A percentile compares a stretch with the other conserved stretches of the same genome.
These are phyloP conservation scores for Akanthomyces uredinophilus DNA, from an alignment of 2,329 filamentous ascomycete species.

Conservation along the genomic window DNA sequence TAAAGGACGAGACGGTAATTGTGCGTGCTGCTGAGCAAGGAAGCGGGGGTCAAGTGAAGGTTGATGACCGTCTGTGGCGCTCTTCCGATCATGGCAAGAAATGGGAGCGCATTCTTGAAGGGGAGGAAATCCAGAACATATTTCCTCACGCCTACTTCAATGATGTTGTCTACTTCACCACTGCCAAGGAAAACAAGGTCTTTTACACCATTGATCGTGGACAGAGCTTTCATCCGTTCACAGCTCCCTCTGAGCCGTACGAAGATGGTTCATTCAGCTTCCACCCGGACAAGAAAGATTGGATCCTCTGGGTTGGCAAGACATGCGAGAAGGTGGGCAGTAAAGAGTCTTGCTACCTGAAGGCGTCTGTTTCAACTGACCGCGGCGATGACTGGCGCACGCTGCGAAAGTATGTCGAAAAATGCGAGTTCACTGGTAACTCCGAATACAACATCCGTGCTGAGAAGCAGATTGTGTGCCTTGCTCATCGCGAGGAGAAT, in stretches of 20 bases:
- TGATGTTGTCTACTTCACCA: constrained; percentile 83
- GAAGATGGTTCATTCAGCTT: constrained; percentile 57
- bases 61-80: constrained; percentile 60
- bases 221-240: constrained; percentile 65
- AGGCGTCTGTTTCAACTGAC: constrained; percentile 73
- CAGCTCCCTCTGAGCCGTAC: constrained; percentile 55
- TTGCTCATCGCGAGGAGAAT: constrained; percentile 50
- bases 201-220: constrained; percentile 81
- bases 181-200: constrained; percentile 53
- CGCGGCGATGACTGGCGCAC: constrained; percentile 76
- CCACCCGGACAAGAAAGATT: constrained; percentile 79
- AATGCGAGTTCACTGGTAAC: constrained; percentile 80
- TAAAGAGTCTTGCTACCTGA: constrained; percentile 58
- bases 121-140: constrained; percentile 65
- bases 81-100: constrained; percentile 83
- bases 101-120: constrained; percentile 68
- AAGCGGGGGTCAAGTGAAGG: constrained; percentile 25
- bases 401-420: constrained; percentile 66
- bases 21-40: constrained; percentile 40
- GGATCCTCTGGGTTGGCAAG: constrained; percentile 84
- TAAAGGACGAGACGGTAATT: constrained; percentile 67
- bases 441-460: constrained; percentile 49
- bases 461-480: constrained; percentile 54
- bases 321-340: constrained; percentile 55
- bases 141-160: constrained; percentile 75